phyloP scores from a whole-genome alignment of 2,329 filamentous ascomycete species.

The Cephalotrichum gorgonifer region DNA sequence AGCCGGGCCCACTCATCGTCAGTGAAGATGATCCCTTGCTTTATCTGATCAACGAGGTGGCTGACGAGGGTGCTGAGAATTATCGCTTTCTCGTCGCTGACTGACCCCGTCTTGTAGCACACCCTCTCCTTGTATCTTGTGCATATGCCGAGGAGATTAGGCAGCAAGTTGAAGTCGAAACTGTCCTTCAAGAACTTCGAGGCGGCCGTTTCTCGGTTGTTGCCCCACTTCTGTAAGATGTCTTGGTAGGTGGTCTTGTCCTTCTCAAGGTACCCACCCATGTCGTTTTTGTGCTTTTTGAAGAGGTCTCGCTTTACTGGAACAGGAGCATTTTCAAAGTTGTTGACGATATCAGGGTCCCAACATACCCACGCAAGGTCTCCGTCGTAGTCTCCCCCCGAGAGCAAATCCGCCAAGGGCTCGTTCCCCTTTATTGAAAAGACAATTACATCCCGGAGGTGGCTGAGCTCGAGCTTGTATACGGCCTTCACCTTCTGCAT shows the following conservation, averaged over 20 bases:
- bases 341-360: constrained; percentile 53
- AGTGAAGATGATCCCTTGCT: constrained; percentile 42
- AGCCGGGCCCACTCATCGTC: constrained; percentile 24
- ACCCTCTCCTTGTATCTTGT: constrained; percentile 55
- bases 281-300: constrained; percentile 13
- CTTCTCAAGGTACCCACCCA: constrained; percentile 35
- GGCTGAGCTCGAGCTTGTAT: constrained; percentile 48
- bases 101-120: constrained; percentile 47
- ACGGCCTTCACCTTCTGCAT: constrained; percentile 58
- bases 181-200: constrained; percentile 38
- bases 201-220: constrained; percentile 11
- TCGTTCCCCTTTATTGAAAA: constrained; percentile 55
- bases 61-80: constrained; percentile 40
- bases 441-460: constrained; percentile 68
- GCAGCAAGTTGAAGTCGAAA: constrained; percentile 47
- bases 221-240: constrained; percentile 15
- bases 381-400: constrained; percentile 74
- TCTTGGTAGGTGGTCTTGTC: constrained; percentile 18
- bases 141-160: constrained; percentile 49
- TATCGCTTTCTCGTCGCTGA: constrained; percentile 32
- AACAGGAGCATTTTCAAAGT: constrained; percentile 51
- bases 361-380: constrained; percentile 72
- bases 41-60: constrained; percentile 45
- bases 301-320: constrained; percentile 29
- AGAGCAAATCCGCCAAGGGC: constrained; percentile 59